Base-by-base conservation (phyloP, 345 rosid species). In the Sapria himalayana region DNA sequence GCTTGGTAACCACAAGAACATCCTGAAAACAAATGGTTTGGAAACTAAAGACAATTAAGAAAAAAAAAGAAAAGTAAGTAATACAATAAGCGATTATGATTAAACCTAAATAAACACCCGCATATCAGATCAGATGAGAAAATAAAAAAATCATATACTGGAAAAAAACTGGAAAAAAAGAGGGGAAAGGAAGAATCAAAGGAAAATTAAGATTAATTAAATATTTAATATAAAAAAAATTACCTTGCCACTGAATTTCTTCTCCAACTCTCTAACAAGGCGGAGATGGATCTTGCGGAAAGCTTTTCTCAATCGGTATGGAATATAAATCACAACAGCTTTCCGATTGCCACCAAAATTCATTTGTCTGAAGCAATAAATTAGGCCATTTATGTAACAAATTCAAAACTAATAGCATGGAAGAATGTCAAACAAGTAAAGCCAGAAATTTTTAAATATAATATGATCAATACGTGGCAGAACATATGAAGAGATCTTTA, bases 241-340 rank as follows among this genome's bases (percentile, higher is more conserved):
- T 49, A 79, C 96, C 74, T 76, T 84, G 8, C 95, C 95, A 62
- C 93, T 76, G 78, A 84, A 84, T 40, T 85, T 84, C 50, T 84
- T 84, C 78, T 84, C 94, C 38, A 84, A 58, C 72, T 84, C 94
- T 45, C 94, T 69, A 17, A 76, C 92, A 35, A 78, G 82, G 33
- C 94, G 77, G 1, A 67, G 43, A 57, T 84, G 94, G 53, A 78
- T 61, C 78, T 84, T 84, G 37, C 86, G 74, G 64, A 58, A 84
- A 24, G 84, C 73, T 54, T 84, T 85, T 64, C 91, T 76, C 73
- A 80, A 45, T 57, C 96, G 70, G 50, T 63, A 79, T 1, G 93
- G 95, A 37, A 79, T 85, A 16, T 65, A 59, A 15, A 84, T 57
- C 51, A 84, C 92, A 62, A 84, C 69, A 9, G 95, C 93, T 53